phyloP scores from a whole-genome alignment of 1,284 basidiomycete species.

The Neolentinus lepideus region DNA sequence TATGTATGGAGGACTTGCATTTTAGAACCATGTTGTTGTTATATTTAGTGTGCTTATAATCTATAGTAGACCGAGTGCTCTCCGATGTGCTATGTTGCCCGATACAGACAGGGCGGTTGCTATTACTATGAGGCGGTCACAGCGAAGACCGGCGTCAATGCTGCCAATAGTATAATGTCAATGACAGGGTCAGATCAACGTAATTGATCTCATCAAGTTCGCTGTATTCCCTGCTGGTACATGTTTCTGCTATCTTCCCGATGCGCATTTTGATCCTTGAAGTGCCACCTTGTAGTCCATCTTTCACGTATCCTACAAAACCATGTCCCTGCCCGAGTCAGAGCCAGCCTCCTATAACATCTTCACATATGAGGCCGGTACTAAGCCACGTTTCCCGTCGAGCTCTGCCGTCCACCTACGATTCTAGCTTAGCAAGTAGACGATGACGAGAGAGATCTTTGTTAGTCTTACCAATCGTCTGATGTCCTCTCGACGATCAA shows the following conservation, averaged over 20 bases:
- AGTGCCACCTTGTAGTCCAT: too few species aligned
- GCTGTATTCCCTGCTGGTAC: too few species aligned
- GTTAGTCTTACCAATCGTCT: constrained; percentile 57
- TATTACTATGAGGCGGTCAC: too few species aligned
- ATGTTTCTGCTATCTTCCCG: too few species aligned
- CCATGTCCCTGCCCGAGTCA: too few species aligned
- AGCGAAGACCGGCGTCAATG: too few species aligned
- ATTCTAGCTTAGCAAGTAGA: constrained; percentile 3
- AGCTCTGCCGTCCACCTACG: constrained; percentile 71
- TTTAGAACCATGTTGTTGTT: constrained; percentile 5
- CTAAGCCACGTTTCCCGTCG: constrained; percentile 55
- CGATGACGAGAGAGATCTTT: not conserved
- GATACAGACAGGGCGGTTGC: too few species aligned
- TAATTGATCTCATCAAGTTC: too few species aligned
- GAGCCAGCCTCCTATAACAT: constrained; percentile 32
- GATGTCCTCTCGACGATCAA: constrained; percentile 58
- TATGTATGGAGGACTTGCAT: not conserved
- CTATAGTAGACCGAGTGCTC: not conserved
- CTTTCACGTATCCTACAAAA: too few species aligned
- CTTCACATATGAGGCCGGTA: constrained; percentile 73
- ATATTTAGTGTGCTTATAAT: not conserved
- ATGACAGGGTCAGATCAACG: too few species aligned
- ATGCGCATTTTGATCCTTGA: too few species aligned
- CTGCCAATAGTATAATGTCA: too few species aligned
- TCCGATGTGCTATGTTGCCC: not conserved